Evolutionary conservation across 805 yeast species (phyloP).

Genomic region (Nakazawaea holstii): DNA sequence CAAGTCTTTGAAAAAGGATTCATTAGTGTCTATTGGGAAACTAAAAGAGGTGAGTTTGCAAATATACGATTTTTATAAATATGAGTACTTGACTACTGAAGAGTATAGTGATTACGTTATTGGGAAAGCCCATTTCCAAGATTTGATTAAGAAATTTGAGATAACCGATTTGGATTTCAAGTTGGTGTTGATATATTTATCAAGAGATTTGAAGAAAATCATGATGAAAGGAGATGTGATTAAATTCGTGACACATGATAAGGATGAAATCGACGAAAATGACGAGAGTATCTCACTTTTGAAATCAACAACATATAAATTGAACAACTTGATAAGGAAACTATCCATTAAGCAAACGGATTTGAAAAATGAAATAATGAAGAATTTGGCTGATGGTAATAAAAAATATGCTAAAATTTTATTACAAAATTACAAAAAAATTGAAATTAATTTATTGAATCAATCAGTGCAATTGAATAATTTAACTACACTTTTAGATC

Average conservation of each 20-base stretch:
- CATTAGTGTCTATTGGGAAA: neutral
- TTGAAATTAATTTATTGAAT: neutral
- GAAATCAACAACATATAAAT: neutral
- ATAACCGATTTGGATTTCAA: constrained; percentile 1
- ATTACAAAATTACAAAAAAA: constrained; percentile 5
- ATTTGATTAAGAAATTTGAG: neutral
- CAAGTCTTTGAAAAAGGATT: neutral
- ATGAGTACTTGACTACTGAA: neutral
- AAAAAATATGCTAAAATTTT: neutral
- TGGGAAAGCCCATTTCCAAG: neutral
- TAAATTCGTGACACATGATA: neutral
- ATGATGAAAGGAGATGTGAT: neutral
- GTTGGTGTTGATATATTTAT: constrained; percentile 2
- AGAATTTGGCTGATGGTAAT: neutral
- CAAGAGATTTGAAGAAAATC: constrained; percentile 3
- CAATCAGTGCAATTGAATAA: constrained; percentile 5
- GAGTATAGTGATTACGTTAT: constrained; percentile 8
- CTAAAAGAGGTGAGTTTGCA: neutral
- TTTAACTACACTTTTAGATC: constrained; percentile 3
- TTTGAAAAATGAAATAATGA: neutral
- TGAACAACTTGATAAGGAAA: neutral
- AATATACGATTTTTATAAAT: constrained; percentile 4
- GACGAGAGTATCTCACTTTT: neutral
- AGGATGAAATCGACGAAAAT: neutral
- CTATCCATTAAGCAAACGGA: neutral